Evolutionary conservation across 2,329 filamentous ascomycete species (phyloP), one percentile per base, ranked within the genome.

Genomic region (Tricladium varicosporioides): DNA sequence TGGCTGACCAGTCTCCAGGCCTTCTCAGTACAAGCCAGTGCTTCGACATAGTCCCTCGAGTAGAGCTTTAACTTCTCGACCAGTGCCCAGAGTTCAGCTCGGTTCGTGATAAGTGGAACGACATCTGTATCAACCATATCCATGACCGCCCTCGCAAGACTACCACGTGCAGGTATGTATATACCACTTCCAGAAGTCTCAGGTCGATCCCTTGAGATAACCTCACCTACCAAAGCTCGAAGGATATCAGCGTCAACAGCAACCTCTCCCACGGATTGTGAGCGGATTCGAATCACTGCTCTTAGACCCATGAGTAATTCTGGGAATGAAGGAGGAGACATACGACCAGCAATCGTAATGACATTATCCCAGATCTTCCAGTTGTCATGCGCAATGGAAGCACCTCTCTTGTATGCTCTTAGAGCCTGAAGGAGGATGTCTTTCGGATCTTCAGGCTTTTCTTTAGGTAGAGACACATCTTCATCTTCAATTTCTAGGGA

Each of bases 341-440:
- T 82, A 1, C 91, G 89, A 0, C 89, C 84, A 0, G 90, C 88
- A 18, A 97, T 86, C 0, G 92, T 94, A 56, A 99, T 83, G 14
- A 97, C 88, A 67, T 99, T 99, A 70, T 96, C 91, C 93, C 93
- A 97, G 71, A 99, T 97, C 65, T 91, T 86, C 81, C 88, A 90
- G 74, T 93, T 93, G 65, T 92, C 87, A 72, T 91, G 83, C 51
- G 95, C 91, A 19, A 96, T 82, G 4, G 83, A 81, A 0, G 92
- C 91, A 9, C 92, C 94, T 61, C 89, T 88, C 70, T 96, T 94
- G 73, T 96, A 91, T 0, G 94, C 93, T 5, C 83, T 78, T 0
- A 99, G 82, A 0, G 94, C 86, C 69, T 96, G 91, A 0, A 81
- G 76, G 1, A 92, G 81, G 53, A 90, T 69, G 44, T 76, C 71